Evolutionary conservation across 2,329 filamentous ascomycete species (phyloP), one percentile per base, ranked within the genome.

Genomic region (Epichloe gansuensis): DNA sequence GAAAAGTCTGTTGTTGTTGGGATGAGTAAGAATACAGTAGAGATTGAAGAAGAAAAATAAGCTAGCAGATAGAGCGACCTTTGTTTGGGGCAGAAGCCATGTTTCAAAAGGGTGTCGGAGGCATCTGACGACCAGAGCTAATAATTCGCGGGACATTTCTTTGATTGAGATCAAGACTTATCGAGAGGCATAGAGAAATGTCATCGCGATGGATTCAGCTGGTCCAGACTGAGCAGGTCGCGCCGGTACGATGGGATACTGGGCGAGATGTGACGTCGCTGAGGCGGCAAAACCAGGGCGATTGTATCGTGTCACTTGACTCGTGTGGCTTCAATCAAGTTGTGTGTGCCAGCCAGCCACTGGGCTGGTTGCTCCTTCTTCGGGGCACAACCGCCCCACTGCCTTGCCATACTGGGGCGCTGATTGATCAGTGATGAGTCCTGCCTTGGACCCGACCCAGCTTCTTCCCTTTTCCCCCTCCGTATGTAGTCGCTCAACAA

Each of bases 231-330:
- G 11, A 12, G 21, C 25, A 25, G 12, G 9, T n/a, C 28, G 15
- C 8, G 50, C 44, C 50, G 54, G 55, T 45, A 51, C 13, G 45
- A 28, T n/a, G 12, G 35, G 25, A 28, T 55, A 55, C 58, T 53
- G 55, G 59, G 34, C 58, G 60, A 61, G 31, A 31, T 60, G 54
- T 56, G 54, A 58, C 57, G 54, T 57, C 54, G 47, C 52, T 55
- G 57, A 56, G 46, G 56, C 35, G 48, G 42, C n/a, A 44, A 17
- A 44, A 44, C 13, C 42, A 44, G 42, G 42, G 42, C 13, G 7
- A 2, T 4, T 2, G 17, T 25, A 6, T 12, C 42, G n/a, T 17
- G n/a, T 17, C 7, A 31, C 31, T 31, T 8, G n/a, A 31, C 31
- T 31, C 31, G n/a, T 13, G n/a, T 17, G n/a, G n/a, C 31, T 31